These are phyloP conservation scores for Xylaria venustula DNA, from an alignment of 495 filamentous ascomycete genomes.

Conservation along the genomic window DNA sequence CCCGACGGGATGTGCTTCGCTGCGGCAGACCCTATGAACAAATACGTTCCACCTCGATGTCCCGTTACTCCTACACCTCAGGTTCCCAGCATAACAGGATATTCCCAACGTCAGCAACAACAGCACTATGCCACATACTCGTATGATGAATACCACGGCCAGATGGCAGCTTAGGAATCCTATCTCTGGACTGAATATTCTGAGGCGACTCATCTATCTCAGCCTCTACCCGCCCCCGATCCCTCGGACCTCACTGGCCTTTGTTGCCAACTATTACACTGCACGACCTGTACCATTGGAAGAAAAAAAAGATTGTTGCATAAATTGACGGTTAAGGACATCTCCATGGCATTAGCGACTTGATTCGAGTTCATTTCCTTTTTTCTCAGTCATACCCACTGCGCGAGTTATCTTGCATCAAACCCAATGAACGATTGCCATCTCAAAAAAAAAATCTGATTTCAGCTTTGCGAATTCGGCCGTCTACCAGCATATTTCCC, in stretches of 20 bases:
- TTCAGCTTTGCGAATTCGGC: conserved; percentile 28
- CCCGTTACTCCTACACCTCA: conserved; percentile 55
- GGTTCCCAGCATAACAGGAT: conserved; percentile 17
- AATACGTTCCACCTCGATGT: conserved; percentile 48
- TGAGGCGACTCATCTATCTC: not conserved
- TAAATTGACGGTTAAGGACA: conserved; percentile 36
- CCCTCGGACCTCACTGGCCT: conserved; percentile 10
- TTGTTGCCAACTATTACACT: not conserved
- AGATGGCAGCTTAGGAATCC: conserved; percentile 25
- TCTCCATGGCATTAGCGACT: conserved; percentile 38
- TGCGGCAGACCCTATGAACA: conserved; percentile 41
- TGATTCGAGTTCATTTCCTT: conserved; percentile 27
- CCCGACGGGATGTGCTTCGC: conserved; percentile 73
- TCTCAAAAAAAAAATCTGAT: conserved; percentile 31
- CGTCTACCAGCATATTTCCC: conserved; percentile 19
- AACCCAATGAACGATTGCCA: conserved; percentile 29
- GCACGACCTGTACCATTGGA: conserved; percentile 32
- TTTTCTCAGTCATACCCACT: conserved; percentile 35
- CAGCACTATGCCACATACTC: conserved; percentile 27
- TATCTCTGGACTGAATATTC: conserved; percentile 13
- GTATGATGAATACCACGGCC: conserved; percentile 25
- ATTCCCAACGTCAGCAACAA: conserved; percentile 20
- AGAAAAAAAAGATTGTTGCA: conserved; percentile 39
- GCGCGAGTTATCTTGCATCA: conserved; percentile 27
- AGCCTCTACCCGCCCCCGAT: not conserved